A percentile compares a stretch with the other conserved stretches of the same genome.
Evolutionary conservation across 495 filamentous ascomycete genomes (phyloP).

Genomic region (Podospora bellae-mahoneyi): DNA sequence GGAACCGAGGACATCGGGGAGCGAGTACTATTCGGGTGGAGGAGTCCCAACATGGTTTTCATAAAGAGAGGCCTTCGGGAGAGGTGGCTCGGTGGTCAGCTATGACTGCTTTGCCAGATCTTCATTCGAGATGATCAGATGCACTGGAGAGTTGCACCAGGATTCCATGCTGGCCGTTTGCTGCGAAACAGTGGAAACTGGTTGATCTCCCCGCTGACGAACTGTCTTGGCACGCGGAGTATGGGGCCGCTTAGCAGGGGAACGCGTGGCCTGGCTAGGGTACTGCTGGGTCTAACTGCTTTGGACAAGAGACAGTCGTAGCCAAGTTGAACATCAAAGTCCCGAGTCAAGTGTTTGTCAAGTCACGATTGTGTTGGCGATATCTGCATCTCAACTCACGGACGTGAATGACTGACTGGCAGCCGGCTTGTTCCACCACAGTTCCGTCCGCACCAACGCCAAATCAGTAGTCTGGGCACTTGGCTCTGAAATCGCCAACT

Average conservation of each 20-base stretch:
- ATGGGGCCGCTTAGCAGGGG: background rate
- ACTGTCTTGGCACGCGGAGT: background rate
- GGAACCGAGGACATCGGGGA: constrained; percentile 1
- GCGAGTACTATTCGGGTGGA: background rate
- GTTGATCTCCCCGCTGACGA: background rate
- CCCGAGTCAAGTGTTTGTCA: background rate
- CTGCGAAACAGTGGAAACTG: background rate
- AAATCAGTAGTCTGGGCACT: background rate
- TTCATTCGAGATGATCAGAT: background rate
- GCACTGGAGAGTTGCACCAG: background rate
- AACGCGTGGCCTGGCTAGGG: background rate
- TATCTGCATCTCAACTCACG: background rate
- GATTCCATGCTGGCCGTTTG: background rate
- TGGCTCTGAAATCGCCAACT: background rate
- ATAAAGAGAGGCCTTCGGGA: background rate
- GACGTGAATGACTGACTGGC: background rate
- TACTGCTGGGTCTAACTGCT: background rate
- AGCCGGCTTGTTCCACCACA: constrained; percentile 5
- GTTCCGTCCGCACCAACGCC: background rate
- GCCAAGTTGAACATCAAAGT: background rate
- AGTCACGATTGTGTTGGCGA: background rate
- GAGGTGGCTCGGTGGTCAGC: background rate
- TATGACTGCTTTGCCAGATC: background rate
- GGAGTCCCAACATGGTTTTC: background rate
- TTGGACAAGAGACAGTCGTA: background rate